phyloP scores from a whole-genome alignment of 2,329 filamentous ascomycete species.

The Fusarium graminum region DNA sequence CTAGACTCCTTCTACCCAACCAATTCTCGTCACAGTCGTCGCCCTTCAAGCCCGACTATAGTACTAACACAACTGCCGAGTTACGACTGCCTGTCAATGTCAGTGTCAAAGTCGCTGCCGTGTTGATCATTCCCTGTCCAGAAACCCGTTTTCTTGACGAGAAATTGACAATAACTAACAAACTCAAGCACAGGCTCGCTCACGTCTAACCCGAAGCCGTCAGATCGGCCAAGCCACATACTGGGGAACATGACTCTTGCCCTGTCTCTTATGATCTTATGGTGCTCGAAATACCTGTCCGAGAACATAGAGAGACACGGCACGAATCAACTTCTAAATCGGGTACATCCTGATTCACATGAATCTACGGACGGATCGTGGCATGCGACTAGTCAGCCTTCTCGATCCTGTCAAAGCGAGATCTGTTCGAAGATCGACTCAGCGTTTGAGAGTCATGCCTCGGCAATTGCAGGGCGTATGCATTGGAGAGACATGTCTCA shows the following conservation, averaged over 20 bases:
- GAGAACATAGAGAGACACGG: background rate
- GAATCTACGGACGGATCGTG: background rate
- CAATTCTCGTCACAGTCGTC: background rate
- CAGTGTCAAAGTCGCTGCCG: background rate
- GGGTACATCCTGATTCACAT: background rate
- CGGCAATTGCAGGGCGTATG: constrained; percentile 29
- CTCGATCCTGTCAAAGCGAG: constrained; percentile 23
- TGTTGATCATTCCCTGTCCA: background rate
- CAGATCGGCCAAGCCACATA: constrained; percentile 3
- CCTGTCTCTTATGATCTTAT: background rate
- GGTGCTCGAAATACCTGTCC: background rate
- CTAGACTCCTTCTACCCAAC: background rate
- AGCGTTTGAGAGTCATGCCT: constrained; percentile 18
- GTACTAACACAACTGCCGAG: constrained; percentile 12
- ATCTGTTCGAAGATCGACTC: constrained; percentile 28
- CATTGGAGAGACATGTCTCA: background rate
- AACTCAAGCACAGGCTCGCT: background rate
- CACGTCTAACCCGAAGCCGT: constrained; percentile 9
- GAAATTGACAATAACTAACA: background rate
- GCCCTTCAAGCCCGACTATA: no score
- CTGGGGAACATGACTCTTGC: constrained; percentile 7
- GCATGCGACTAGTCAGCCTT: constrained; percentile 10
- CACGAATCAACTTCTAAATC: constrained; percentile 1
- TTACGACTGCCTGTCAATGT: background rate
- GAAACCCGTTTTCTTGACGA: constrained; percentile 18